These are phyloP conservation scores for Boletus sp. DNA, from an alignment of 768 basidiomycete species.

Conservation along the genomic window DNA sequence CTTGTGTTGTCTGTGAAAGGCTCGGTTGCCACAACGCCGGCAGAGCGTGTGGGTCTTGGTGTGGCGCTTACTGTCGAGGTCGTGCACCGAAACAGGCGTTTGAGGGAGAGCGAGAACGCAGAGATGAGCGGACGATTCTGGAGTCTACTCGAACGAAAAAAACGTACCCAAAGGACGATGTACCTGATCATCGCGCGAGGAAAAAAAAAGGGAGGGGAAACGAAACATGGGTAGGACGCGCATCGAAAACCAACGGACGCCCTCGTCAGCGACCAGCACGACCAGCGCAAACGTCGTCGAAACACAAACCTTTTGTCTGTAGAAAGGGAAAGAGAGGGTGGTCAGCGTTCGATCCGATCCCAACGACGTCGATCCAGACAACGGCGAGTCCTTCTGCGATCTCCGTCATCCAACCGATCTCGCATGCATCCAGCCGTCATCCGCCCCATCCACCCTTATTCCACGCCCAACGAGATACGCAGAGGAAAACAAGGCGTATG, in stretches of 20 bases:
- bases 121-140: neutral
- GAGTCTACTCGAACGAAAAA: neutral
- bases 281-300: neutral
- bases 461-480: neutral
- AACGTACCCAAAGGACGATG: conserved; percentile 92
- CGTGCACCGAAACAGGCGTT: neutral
- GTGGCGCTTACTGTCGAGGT: conserved; percentile 79
- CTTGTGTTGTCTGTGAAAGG: conserved; percentile 99
- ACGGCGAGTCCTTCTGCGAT: neutral
- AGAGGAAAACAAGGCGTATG: conserved; percentile 4
- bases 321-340: conserved; percentile 17
- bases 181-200: conserved; percentile 57
- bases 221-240: neutral
- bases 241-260: neutral
- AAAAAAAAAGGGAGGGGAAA: neutral
- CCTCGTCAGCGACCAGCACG: conserved; percentile 13
- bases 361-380: neutral
- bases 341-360: conserved; percentile 15
- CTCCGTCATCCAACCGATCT: conserved; percentile 35
- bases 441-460: conserved; percentile 21
- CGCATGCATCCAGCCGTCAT: conserved; percentile 19
- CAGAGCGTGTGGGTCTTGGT: conserved; percentile 97
- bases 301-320: conserved; percentile 83
- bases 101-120: no score
- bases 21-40: conserved; percentile 92